Evolutionary conservation across 1,284 basidiomycete species (phyloP).

Genomic region (Puccinia horiana): DNA sequence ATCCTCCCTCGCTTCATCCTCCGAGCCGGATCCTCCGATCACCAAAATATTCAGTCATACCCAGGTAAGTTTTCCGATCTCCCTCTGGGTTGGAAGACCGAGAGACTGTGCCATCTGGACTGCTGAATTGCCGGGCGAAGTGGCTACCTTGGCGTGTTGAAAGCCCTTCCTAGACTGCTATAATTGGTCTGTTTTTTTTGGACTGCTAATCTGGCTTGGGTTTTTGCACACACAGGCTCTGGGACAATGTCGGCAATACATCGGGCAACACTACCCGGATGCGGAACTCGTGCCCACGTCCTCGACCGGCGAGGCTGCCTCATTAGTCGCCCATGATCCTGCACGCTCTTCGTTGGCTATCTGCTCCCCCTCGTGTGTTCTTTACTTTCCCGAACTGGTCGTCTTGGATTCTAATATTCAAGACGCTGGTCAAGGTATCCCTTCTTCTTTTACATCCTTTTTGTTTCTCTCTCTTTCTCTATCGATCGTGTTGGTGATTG

Average conservation of each 20-base stretch:
- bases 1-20: neutral
- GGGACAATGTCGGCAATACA: slow-evolving; percentile 33
- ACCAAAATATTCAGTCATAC: slow-evolving; percentile 4
- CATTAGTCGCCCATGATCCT: neutral
- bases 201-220: neutral
- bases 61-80: slow-evolving; percentile 10
- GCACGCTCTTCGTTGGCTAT: slow-evolving; percentile 27
- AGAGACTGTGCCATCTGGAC: neutral
- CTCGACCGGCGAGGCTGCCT: slow-evolving; percentile 30
- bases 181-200: neutral
- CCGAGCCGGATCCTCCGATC: neutral
- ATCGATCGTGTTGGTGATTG: too few relatives aligned
- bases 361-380: slow-evolving; percentile 14
- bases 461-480: too few relatives aligned
- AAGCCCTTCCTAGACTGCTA: neutral
- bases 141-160: too few relatives aligned
- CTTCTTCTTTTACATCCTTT: neutral
- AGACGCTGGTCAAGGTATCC: slow-evolving; percentile 37
- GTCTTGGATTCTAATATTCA: slow-evolving; percentile 32
- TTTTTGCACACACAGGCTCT: slow-evolving; percentile 6
- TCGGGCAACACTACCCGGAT: slow-evolving; percentile 29
- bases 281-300: slow-evolving; percentile 1
- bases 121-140: neutral
- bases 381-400: slow-evolving; percentile 9
- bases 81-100: neutral